Evolutionary conservation across 208 protist genomes (phyloP).

Genomic region (Trypanosoma melophagium): DNA sequence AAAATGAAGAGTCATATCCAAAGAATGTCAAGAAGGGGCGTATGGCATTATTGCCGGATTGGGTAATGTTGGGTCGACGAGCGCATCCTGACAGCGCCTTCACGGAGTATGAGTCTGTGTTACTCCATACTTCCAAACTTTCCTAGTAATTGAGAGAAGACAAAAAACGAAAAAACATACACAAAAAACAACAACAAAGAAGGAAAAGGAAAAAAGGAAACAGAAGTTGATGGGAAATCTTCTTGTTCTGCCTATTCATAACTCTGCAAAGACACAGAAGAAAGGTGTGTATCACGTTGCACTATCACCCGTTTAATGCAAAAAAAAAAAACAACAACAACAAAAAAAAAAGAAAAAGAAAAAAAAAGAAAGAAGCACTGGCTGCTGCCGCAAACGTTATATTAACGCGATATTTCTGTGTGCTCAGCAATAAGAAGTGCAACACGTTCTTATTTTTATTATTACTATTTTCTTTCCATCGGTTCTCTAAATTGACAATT

Average conservation of each 20-base stretch:
- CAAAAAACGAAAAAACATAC: neutral
- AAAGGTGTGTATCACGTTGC: neutral
- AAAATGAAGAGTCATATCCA: neutral
- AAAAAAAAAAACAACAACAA: slow-evolving; percentile 3
- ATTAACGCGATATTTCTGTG: too few relatives aligned
- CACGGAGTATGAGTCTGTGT: slow-evolving; percentile 55
- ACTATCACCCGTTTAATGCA: too few relatives aligned
- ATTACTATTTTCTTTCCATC: too few relatives aligned
- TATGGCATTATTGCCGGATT: slow-evolving; percentile 34
- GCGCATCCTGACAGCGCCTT: slow-evolving; percentile 39
- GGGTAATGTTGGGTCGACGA: slow-evolving; percentile 39
- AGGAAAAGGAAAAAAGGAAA: slow-evolving; percentile 2
- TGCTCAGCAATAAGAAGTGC: too few relatives aligned
- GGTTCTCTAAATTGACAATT: neutral
- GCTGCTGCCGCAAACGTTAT: too few relatives aligned
- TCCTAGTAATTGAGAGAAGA: neutral
- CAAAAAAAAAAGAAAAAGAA: slow-evolving; percentile 9
- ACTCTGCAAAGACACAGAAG: neutral
- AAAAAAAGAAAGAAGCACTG: neutral
- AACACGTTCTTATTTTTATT: too few relatives aligned
- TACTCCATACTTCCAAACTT: slow-evolving; percentile 27
- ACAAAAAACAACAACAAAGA: slow-evolving; percentile 4
- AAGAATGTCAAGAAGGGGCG: neutral
- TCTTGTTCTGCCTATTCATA: too few relatives aligned
- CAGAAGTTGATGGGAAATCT: neutral